Evolutionary conservation across 441 rosid species (phyloP), one percentile per base, ranked within the genome.

Genomic region (Mallotus repandus): DNA sequence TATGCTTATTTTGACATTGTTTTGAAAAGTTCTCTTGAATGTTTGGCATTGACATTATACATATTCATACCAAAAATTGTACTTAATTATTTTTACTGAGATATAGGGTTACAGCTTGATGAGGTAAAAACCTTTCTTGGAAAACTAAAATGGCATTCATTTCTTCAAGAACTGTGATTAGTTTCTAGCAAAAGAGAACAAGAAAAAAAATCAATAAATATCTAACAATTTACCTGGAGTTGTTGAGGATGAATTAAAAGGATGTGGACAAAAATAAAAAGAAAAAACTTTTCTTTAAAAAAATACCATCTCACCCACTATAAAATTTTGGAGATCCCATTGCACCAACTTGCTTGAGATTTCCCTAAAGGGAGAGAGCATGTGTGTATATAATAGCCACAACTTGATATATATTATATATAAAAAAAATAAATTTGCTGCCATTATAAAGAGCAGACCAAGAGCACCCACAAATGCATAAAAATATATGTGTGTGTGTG

Each of bases 341-440:
- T 45, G 60, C 57, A 70, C 25, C 73, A 50, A 61, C 67, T 60
- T 48, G 41, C 29, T 60, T 16, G 9, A 71, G 32, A 71, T 15
- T 19, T 38, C 41, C 41, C 41, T 38, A 41, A 63, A 63, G 49
- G 22, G 35, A 66, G 7, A 49, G 14, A 38, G 41, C 2, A 5
- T 35, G 38, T 35, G 38, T 45, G 12, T 45, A 9, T 32, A 52
- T 52, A 22, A 9, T 45, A 19, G 25, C 12, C 45, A 41, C 73
- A 57, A 21, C 41, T 56, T 21, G 71, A 35, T 59, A 68, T 21
- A 25, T 35, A 5, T 21, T 60, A 35, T 59, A 68, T 43, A 25
- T 25, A 14, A 32, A 50, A 7, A 10, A 29, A 52, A 50, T 15
- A 10, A 29, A 52, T 67, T 52, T 50, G 46, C 18, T 52, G 48